Conservation (phyloP, 73 alveolate genomes). For the Paramecium sonneborni region DNA sequence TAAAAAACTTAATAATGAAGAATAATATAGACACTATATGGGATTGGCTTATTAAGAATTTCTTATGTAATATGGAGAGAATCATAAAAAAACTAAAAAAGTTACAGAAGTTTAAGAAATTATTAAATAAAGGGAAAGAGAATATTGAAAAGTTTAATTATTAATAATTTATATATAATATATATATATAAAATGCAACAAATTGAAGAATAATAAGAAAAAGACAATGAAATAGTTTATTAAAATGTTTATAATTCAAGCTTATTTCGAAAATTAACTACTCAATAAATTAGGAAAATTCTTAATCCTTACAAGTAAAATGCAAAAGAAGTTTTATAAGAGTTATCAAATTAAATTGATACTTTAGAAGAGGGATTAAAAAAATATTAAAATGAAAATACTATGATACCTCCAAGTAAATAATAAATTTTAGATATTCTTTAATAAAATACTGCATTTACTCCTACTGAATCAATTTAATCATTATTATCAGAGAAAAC, state of each 20-base stretch:
- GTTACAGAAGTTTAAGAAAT: conserved; percentile 47
- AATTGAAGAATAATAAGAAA: conserved; percentile 12
- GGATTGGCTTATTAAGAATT: conserved; percentile 59
- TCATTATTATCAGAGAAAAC: conserved; percentile 34
- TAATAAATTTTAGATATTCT: not conserved
- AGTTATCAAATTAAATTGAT: not conserved
- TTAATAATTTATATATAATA: not conserved
- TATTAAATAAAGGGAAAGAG: conserved; percentile 33
- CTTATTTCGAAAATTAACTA: not conserved
- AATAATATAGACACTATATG: conserved; percentile 49
- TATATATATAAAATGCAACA: not conserved
- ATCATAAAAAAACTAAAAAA: conserved; percentile 61
- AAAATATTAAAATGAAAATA: not conserved
- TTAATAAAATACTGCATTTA: not conserved
- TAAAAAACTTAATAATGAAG: conserved; percentile 21
- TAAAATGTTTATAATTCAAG: not conserved
- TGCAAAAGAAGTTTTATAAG: not conserved
- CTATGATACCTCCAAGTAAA: conserved; percentile 23
- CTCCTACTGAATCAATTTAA: not conserved
- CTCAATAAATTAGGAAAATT: not conserved
- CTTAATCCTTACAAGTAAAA: not conserved
- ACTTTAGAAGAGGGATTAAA: not conserved
- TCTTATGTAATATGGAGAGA: conserved; percentile 33
- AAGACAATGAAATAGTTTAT: not conserved
- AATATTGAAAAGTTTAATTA: not conserved